Evolutionary conservation across 768 basidiomycete genomes (phyloP), one percentile per base, ranked within the genome.

Genomic region (Podaxis pistillaris): DNA sequence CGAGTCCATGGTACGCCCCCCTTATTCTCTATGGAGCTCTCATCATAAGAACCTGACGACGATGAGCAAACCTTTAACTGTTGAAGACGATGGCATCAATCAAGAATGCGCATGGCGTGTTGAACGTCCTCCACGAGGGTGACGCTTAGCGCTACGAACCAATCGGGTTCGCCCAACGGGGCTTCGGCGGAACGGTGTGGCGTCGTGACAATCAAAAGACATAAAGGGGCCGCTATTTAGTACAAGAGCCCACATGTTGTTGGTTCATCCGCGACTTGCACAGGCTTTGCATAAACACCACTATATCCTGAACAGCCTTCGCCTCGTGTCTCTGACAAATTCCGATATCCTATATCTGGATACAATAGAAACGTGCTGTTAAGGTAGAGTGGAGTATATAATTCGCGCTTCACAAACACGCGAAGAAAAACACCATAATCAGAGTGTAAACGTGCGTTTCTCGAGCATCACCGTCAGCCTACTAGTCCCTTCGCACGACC

Each of bases 151-250:
- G 40, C 26, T 37, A n/a, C 46, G 28, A 44, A 28, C 59, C 59
- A 60, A 60, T 60, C 59, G 49, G 59, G 59, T 60, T 52, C 37
- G 17, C 12, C 46, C 46, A 36, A 13, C 24, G n/a, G 30, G 26
- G 8, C 12, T 26, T 59, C 49, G 56, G 57, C 57, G 57, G 57
- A 58, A 52, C 51, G 59, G 37, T 60, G 59, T 60, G 59, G 59
- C 59, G 59, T 52, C 51, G 59, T 60, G 59, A 60, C 59, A 52
- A 60, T 60, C 38, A 46, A 59, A 60, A 60, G 51, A 60, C 59
- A 60, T 60, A 60, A 60, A 60, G 59, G 59, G 59, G 51, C 28
- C 11, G 50, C 50, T 41, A 50, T 59, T 51, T 38, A 40, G 33
- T 53, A 60, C 51, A 60, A 53, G 51, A 60, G 26, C 51, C 37